Conservation (phyloP, 1,139 yeast genomes). For the Taiozyma onychis region DNA sequence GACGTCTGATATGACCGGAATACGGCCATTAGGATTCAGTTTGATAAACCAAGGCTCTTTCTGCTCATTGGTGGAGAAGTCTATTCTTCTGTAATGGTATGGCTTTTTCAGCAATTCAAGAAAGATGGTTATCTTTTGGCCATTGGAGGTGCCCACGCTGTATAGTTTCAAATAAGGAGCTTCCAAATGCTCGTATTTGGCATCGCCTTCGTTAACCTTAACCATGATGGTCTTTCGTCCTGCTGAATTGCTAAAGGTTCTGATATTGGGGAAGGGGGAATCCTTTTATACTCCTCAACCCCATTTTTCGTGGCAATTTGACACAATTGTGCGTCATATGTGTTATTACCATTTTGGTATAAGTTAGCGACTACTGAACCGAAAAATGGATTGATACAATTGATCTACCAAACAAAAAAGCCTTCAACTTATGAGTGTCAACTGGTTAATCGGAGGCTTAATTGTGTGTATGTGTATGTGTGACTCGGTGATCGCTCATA, state of each 20-base stretch:
- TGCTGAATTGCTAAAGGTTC: not conserved
- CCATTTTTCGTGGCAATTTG: not conserved
- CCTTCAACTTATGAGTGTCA: not conserved
- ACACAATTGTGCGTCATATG: not conserved
- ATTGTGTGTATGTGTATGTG: not conserved
- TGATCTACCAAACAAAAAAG: not conserved
- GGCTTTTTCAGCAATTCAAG: constrained; percentile 43
- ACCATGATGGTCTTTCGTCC: not conserved
- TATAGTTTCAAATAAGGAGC: constrained; percentile 36
- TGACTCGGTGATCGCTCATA: not conserved
- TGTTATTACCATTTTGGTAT: not conserved
- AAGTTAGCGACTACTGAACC: not conserved
- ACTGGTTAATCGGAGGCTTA: not conserved
- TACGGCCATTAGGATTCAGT: constrained; percentile 57
- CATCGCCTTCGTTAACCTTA: constrained; percentile 26
- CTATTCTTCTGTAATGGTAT: constrained; percentile 40
- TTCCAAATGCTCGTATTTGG: constrained; percentile 25
- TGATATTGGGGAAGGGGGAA: not conserved
- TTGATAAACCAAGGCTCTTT: constrained; percentile 50
- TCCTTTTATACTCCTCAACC: not conserved
- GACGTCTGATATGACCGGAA: constrained; percentile 51
- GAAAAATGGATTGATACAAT: not conserved
- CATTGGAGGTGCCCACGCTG: constrained; percentile 39
- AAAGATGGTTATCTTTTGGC: constrained; percentile 43
- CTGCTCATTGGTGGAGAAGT: constrained; percentile 36